Base-by-base conservation (phyloP, 768 basidiomycete genomes). In the Lactifluus piperatus region DNA sequence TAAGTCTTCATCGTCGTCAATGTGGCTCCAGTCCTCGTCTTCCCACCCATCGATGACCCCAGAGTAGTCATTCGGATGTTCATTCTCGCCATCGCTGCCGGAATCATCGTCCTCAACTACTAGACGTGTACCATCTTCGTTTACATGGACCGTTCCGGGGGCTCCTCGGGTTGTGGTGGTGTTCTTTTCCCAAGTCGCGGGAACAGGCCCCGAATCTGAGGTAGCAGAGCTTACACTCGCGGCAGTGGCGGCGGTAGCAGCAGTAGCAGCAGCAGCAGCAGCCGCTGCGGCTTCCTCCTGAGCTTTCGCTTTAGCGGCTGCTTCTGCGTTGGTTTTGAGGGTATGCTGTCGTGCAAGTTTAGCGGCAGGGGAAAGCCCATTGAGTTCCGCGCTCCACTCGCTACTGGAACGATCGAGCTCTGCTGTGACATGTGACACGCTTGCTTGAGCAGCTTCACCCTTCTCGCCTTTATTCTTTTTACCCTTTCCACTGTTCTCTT, bases 291-390 rank as follows among this genome's bases (percentile, higher is more conserved):
- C 81, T 62, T 81, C 82, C 53, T 76, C 74, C 58, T 79, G 77
- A 45, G 79, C 81, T 68, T 82, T 82, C 16, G 80, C 81, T 67
- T 73, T 78, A 0, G 84, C 86, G 29, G 86, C 86, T 16, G 85
- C 86, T 69, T 87, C 86, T 10, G 88, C 88, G 64, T 89, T 91
- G 56, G 80, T 89, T 76, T 87, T 91, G 60, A 97, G 81, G 5
- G 94, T 97, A 71, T 95, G 93, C 70, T 94, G 91, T 43, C 94
- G 70, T 1, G 91, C 93, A 11, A 95, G 79, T 70, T 88, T 86
- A 3, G 94, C 94, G 16, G 94, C 94, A 7, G 94, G 94, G 66
- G 88, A 89, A 24, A 95, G 73, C 8, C 92, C 94, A 51, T 79
- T 82, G 75, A 91, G 71, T 57, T 78, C 72, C 5, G 77, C 70